Evolutionary conservation across 2,329 filamentous ascomycete species (phyloP).

Genomic region (Blastomyces percursus): DNA sequence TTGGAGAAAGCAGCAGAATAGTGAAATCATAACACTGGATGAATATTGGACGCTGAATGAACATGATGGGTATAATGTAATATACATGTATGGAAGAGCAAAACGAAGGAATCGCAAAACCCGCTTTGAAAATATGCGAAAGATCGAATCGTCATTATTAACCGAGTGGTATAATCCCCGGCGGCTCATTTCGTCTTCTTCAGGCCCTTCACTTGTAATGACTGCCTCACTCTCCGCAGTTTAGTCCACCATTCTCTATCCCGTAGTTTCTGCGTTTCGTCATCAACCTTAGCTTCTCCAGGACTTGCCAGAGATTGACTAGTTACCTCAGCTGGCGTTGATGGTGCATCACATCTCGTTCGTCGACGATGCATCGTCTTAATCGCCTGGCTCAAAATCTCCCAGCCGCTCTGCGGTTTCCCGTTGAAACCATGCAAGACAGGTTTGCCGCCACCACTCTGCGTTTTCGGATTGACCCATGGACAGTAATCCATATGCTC

Average conservation of each 20-base stretch:
- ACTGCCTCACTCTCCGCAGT: constrained; percentile 58
- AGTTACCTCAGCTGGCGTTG: constrained; percentile 21
- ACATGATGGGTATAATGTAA: constrained; percentile 2
- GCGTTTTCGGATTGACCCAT: constrained; percentile 57
- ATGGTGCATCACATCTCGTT: constrained; percentile 19
- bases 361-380: constrained; percentile 29
- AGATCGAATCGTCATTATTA: not conserved
- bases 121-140: not conserved
- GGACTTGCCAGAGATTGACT: constrained; percentile 16
- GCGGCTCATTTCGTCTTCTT: constrained; percentile 34
- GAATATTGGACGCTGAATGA: not conserved
- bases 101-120: not conserved
- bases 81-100: not conserved
- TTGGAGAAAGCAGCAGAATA: too few relatives aligned
- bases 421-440: constrained; percentile 24
- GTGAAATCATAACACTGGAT: not conserved
- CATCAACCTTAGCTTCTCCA: constrained; percentile 19
- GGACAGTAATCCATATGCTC: constrained; percentile 79
- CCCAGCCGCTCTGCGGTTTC: constrained; percentile 35
- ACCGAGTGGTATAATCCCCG: not conserved
- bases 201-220: constrained; percentile 55
- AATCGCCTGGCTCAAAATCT: constrained; percentile 34
- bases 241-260: constrained; percentile 66
- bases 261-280: constrained; percentile 44
- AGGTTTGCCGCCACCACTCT: constrained; percentile 38